phyloP scores from a whole-genome alignment of 2,329 filamentous ascomycete species.

The Hypoxylon sp. region DNA sequence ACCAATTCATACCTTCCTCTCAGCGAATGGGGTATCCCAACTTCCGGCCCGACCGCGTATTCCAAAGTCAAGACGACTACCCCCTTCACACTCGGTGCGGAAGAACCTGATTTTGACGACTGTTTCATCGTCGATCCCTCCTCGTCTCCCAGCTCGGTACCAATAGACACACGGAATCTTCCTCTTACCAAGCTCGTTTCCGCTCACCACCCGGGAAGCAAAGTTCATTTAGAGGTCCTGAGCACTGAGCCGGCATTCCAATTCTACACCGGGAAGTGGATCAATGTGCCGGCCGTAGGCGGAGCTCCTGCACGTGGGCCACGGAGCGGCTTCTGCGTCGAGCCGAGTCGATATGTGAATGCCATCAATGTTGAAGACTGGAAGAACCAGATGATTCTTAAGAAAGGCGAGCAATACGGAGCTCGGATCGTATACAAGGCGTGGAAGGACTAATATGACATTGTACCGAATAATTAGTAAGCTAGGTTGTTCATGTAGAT shows the following conservation, averaged over 20 bases:
- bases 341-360: slow-evolving; percentile 92
- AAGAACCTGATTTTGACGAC: slow-evolving; percentile 84
- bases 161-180: slow-evolving; percentile 73
- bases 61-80: slow-evolving; percentile 73
- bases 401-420: slow-evolving; percentile 87
- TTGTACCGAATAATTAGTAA: neutral
- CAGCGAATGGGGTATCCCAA: slow-evolving; percentile 80
- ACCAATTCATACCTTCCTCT: slow-evolving; percentile 77
- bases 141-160: slow-evolving; percentile 67
- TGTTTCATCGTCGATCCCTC: slow-evolving; percentile 81
- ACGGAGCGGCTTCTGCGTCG: slow-evolving; percentile 88
- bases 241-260: slow-evolving; percentile 97
- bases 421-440: slow-evolving; percentile 84
- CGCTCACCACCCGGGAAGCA: slow-evolving; percentile 79
- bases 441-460: slow-evolving; percentile 73
- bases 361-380: slow-evolving; percentile 85
- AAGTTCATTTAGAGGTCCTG: slow-evolving; percentile 85
- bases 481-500: neutral
- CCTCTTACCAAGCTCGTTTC: slow-evolving; percentile 76
- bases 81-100: slow-evolving; percentile 77
- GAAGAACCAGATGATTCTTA: slow-evolving; percentile 82
- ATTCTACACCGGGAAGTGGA: slow-evolving; percentile 92
- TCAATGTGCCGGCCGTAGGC: slow-evolving; percentile 78
- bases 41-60: slow-evolving; percentile 72
- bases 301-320: slow-evolving; percentile 72